Conservation (phyloP, 768 basidiomycete genomes). For the Agrocybe praecox region DNA sequence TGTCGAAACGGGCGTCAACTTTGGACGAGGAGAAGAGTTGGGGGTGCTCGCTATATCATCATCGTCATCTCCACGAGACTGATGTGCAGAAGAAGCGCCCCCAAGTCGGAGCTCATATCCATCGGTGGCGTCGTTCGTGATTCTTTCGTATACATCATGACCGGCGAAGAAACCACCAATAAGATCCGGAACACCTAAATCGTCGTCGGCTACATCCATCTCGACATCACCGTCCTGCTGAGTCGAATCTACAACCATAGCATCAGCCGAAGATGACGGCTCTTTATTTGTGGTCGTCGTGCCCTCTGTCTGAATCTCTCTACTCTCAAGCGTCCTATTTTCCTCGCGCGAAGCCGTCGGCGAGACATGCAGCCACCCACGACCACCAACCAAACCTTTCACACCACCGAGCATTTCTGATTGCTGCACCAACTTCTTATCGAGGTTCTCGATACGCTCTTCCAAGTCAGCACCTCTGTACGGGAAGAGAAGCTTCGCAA, state of each 20-base stretch:
- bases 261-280: too few relatives aligned
- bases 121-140: too few relatives aligned
- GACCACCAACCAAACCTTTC: slow-evolving; percentile 1
- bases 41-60: neutral
- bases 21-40: neutral
- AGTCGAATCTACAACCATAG: too few relatives aligned
- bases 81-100: too few relatives aligned
- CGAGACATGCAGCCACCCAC: neutral
- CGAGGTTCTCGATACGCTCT: slow-evolving; percentile 11
- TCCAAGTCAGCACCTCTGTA: slow-evolving; percentile 13
- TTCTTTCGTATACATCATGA: too few relatives aligned
- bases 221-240: neutral
- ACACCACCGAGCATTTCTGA: slow-evolving; percentile 11
- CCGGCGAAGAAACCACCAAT: neutral
- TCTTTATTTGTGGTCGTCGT: too few relatives aligned
- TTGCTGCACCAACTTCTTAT: slow-evolving; percentile 13
- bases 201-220: neutral
- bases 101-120: too few relatives aligned
- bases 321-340: neutral
- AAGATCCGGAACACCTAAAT: neutral
- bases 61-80: neutral
- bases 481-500: slow-evolving; percentile 16
- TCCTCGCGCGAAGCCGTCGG: neutral
- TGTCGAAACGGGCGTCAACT: neutral
- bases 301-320: neutral